phyloP scores from a whole-genome alignment of 371 early-diverging fungal species.

The Syncephalastrum sp. region DNA sequence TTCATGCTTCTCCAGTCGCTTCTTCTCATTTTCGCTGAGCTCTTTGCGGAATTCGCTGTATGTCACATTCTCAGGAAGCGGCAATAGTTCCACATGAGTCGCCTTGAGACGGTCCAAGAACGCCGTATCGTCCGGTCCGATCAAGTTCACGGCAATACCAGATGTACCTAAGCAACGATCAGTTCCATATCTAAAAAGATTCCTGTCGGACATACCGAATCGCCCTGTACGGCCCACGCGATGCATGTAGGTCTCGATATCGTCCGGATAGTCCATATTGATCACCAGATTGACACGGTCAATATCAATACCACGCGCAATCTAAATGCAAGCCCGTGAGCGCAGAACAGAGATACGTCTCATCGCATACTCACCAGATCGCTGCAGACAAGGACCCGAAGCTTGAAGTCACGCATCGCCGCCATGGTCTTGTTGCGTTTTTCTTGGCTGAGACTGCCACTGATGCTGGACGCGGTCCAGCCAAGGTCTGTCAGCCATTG shows the following conservation, averaged over 20 bases:
- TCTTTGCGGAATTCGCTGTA: constrained; percentile 34
- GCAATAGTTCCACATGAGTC: constrained; percentile 17
- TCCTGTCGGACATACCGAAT: constrained; percentile 65
- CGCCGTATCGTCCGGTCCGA: constrained; percentile 27
- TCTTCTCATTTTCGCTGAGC: constrained; percentile 30
- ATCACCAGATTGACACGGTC: constrained; percentile 97
- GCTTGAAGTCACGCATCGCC: constrained; percentile 61
- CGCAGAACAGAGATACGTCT: not conserved
- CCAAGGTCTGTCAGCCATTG: constrained; percentile 57
- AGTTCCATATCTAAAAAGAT: no score
- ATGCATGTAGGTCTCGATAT: constrained; percentile 95
- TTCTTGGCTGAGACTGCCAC: constrained; percentile 50
- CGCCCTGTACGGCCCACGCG: constrained; percentile 99
- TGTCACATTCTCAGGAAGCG: constrained; percentile 36
- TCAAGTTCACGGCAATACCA: constrained; percentile 45
- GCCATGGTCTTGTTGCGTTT: constrained; percentile 66
- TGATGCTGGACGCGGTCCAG: constrained; percentile 57
- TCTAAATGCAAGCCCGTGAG: constrained; percentile 18
- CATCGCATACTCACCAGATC: constrained; percentile 55
- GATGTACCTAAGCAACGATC: constrained; percentile 31
- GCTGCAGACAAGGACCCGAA: constrained; percentile 76
- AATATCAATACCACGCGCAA: constrained; percentile 98
- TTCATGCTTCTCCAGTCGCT: constrained; percentile 17
- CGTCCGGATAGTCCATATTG: constrained; percentile 94
- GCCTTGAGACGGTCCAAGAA: constrained; percentile 24